phyloP scores from a whole-genome alignment of 1,139 yeast species.

The Sugiyamaella neomexicana region DNA sequence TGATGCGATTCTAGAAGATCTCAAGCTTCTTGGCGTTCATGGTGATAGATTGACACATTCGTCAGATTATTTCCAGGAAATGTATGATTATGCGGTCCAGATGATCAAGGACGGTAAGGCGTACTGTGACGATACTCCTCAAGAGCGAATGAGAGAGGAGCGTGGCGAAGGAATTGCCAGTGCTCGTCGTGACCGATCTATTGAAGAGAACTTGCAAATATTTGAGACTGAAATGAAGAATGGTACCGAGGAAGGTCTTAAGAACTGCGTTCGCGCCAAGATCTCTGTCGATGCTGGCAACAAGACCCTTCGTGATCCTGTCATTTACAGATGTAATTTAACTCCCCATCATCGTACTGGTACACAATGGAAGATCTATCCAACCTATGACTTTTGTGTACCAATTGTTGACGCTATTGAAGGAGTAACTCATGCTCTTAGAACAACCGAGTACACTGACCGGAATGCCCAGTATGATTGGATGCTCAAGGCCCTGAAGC shows the following conservation, averaged over 20 bases:
- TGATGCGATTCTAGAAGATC: constrained; percentile 87
- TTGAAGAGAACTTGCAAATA: constrained; percentile 83
- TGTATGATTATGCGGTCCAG: constrained; percentile 82
- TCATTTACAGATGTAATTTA: constrained; percentile 90
- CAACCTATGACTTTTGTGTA: constrained; percentile 97
- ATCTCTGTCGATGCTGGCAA: constrained; percentile 85
- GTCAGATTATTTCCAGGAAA: constrained; percentile 84
- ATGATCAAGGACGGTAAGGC: constrained; percentile 94
- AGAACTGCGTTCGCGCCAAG: constrained; percentile 92
- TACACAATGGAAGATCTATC: constrained; percentile 86
- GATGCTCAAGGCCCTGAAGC: constrained; percentile 76
- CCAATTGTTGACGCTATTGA: constrained; percentile 93
- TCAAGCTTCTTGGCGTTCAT: constrained; percentile 82
- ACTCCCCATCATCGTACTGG: constrained; percentile 98
- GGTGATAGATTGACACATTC: constrained; percentile 87
- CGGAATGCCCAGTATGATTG: constrained; percentile 97
- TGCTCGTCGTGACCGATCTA: constrained; percentile 82
- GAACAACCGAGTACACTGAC: constrained; percentile 97
- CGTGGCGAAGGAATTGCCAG: constrained; percentile 96
- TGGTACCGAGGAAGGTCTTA: constrained; percentile 87
- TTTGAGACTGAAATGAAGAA: constrained; percentile 89
- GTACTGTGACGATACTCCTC: constrained; percentile 93
- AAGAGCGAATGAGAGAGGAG: constrained; percentile 94
- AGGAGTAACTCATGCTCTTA: constrained; percentile 95
- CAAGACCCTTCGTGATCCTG: constrained; percentile 96